Base-by-base conservation (phyloP, 1,284 basidiomycete genomes). In the Rhodotorula mucilaginosa region DNA sequence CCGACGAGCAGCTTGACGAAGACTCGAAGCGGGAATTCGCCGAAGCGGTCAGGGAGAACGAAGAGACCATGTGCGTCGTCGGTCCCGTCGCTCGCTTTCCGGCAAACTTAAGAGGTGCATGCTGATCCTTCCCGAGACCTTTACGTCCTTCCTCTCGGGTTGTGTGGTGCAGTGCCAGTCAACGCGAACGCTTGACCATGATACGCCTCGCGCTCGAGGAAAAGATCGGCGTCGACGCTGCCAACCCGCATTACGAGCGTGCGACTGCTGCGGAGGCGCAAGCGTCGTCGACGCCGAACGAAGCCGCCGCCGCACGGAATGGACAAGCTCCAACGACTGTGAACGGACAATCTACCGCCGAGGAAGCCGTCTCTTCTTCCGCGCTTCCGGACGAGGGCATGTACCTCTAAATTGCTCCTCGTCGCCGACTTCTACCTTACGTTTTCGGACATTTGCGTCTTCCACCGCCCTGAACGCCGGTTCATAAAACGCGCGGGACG, bases 221-320 rank as follows among this genome's bases (percentile, higher is more conserved):
- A 21, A 57, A 76, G 44, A 48, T 75, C 31, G 75, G 74, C 23
- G 71, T 76, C n/a, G 69, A 71, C 31, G 71, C 73, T 2, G 8
- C 58, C 21, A 75, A 71, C 46, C 59, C 67, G 18, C 75, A 76
- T 29, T 76, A 76, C 58, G 12, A 54, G n/a, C 52, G 21, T 26
- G 21, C 52, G 21, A 21, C 52, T 5, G n/a, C 7, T 15, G 23
- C 21, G 26, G 21, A 26, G 26, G 26, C 26, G 26, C 26, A 26
- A 26, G 26, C 26, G 26, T 26, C 52, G 4, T 23, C 52, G 23
- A 15, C 52, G 26, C 26, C 26, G 26, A 54, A 21, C 23, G 23
- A 54, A 29, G 21, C 52, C 13, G 52, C 3, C 12, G n/a, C n/a
- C 52, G n/a, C 23, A 7, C 23, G 13, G 23, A 26, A 54, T 54